Base-by-base conservation (phyloP, 805 yeast species). In the Schwanniomyces pseudopolymorphus region DNA sequence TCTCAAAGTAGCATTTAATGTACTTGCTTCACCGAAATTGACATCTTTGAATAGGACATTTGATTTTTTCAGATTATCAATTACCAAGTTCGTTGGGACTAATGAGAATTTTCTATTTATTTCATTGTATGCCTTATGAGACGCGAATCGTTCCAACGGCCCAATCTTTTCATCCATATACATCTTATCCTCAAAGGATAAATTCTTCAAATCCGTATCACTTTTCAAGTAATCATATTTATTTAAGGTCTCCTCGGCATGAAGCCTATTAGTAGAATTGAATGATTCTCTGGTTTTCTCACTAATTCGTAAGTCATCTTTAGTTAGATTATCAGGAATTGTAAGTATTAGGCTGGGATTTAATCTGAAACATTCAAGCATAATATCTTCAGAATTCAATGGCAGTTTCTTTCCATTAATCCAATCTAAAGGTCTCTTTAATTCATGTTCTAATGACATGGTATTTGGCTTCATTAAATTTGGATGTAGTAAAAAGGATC, bases 401-500 rank as follows among this genome's bases (percentile, higher is more conserved):
- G 51, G 44, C 8, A 45, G 53, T 3, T 43, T 52, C 9, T 46
- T 44, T 11, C 44, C 43, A 10, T 47, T 52, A 21, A 64, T 36
- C 67, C 67, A 64, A 5, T 46, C 25, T 5, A 56, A 42, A 1
- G 66, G 64, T 39, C 48, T 40, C 14, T 47, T 41, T 2, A 53
- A 43, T 43, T 63, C 68, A 14, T 45, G 46, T 13, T 54, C 50
- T 4, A 51, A 25, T 5, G 56, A 39, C 7, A 48, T 17, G 22
- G 64, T 51, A 1, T 69, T 60, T 13, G 63, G 59, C 9, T 47
- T 42, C 4, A 72, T 48, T 33, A 80, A 63, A 39, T 75, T 70
- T 1, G 84, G 83, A 53, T 84, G 86, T 6, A 79, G 47, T 36
- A 68, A 53, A 56, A 75, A 74, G 8, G 67, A 57, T 17, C 59